Evolutionary conservation across 83 land plant species (phyloP).

Genomic region (Picea engelmannii): DNA sequence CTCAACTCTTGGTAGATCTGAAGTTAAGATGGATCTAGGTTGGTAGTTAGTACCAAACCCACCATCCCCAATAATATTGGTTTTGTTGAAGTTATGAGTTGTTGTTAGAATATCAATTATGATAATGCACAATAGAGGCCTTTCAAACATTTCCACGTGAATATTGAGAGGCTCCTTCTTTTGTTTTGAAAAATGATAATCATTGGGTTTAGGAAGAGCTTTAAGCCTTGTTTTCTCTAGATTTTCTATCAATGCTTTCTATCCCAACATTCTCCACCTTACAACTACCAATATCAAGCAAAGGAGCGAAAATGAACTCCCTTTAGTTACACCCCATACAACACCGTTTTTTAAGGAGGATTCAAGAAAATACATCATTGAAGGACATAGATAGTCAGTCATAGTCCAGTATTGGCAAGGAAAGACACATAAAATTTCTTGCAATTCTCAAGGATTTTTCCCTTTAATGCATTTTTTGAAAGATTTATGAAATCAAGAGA

Average conservation of each 20-base stretch:
- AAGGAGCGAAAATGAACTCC: slow-evolving; percentile 7
- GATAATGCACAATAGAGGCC: slow-evolving; percentile 32
- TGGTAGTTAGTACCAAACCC: slow-evolving; percentile 61
- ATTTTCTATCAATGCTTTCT: not conserved
- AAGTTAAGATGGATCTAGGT: too few relatives aligned
- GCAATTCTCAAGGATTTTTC: slow-evolving; percentile 30
- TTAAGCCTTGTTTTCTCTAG: not conserved
- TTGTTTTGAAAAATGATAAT: slow-evolving; percentile 25
- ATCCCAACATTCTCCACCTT: slow-evolving; percentile 17
- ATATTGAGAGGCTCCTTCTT: slow-evolving; percentile 50
- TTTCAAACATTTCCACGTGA: slow-evolving; percentile 55
- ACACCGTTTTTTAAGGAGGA: slow-evolving; percentile 17
- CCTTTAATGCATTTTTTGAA: slow-evolving; percentile 36
- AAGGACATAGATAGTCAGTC: slow-evolving; percentile 10
- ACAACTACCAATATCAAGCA: slow-evolving; percentile 19
- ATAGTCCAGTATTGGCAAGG: slow-evolving; percentile 6
- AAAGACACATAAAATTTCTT: not conserved
- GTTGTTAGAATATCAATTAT: slow-evolving; percentile 37
- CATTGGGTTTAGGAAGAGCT: slow-evolving; percentile 17
- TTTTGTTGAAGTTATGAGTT: slow-evolving; percentile 44
- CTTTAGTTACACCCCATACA: slow-evolving; percentile 21
- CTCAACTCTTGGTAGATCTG: too few relatives aligned
- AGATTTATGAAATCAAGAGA: slow-evolving; percentile 30
- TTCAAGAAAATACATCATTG: not conserved
- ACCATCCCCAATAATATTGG: slow-evolving; percentile 56